A percentile compares a stretch with the other conserved stretches of the same genome.
Evolutionary conservation across 2,329 filamentous ascomycete genomes (phyloP).

Genomic region (Aspergillus amoenus): DNA sequence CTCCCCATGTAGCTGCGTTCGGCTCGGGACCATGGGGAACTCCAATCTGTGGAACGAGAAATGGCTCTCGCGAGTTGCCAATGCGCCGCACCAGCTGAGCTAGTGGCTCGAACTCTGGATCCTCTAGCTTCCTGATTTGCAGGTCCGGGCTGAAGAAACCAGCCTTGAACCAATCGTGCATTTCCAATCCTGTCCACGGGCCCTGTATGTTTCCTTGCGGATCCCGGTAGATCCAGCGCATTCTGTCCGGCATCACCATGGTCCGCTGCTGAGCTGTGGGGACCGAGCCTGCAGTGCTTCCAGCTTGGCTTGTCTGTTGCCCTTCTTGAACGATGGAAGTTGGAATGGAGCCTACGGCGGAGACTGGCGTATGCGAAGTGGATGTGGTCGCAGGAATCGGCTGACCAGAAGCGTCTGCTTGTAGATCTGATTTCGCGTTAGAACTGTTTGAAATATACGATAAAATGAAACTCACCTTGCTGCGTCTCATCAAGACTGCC

Average conservation of each 20-base stretch:
- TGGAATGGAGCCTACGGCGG: constrained; percentile 35
- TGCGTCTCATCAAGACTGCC: constrained; percentile 59
- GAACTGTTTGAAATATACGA: neutral
- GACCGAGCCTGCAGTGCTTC: constrained; percentile 58
- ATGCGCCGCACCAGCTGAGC: constrained; percentile 94
- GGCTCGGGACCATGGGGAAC: constrained; percentile 80
- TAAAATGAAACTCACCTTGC: constrained; percentile 48
- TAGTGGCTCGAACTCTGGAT: constrained; percentile 88
- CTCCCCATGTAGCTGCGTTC: constrained; percentile 50
- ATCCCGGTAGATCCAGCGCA: constrained; percentile 98
- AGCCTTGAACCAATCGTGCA: constrained; percentile 99
- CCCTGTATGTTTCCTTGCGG: constrained; percentile 90
- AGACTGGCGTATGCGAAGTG: constrained; percentile 37
- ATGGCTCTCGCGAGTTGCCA: constrained; percentile 94
- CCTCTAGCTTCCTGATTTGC: constrained; percentile 91
- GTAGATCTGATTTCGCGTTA: constrained; percentile 24
- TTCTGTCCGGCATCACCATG: constrained; percentile 99
- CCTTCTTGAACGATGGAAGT: constrained; percentile 32
- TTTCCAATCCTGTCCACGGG: constrained; percentile 93
- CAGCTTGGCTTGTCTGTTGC: constrained; percentile 33
- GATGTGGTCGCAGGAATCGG: constrained; percentile 30
- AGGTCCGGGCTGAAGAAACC: constrained; percentile 96
- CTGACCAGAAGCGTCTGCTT: constrained; percentile 45
- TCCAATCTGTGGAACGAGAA: constrained; percentile 94
- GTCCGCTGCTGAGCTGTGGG: constrained; percentile 70